Evolutionary conservation across 2,329 filamentous ascomycete genomes (phyloP), one percentile per base, ranked within the genome.

Genomic region (Monosporascus sp.): DNA sequence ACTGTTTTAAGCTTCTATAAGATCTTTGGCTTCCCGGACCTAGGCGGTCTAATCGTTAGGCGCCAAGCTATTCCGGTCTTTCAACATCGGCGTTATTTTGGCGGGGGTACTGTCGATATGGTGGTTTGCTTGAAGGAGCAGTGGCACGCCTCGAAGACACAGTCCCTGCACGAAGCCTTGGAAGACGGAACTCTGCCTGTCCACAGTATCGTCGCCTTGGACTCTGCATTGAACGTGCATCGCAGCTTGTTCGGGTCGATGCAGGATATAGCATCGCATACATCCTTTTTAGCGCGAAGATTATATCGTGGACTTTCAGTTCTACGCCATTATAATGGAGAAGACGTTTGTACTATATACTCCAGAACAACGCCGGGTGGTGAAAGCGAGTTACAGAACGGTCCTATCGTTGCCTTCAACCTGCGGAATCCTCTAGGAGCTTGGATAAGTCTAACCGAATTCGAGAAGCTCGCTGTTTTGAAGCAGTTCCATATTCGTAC

Each of bases 1-100:
- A 87, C 84, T 0, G 88, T 90, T 0, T 65, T 97, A 43, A 97
- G 92, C 69, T 85, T 97, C 58, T 95, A 97, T 74, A 99, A 97
- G 69, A 92, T 97, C n/a, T 97, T 97, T 68, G 93, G 94, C 1
- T 97, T 97, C 59, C 93, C 93, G 0, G 90, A 97, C 66, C 76
- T 97, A 2, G 93, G 93, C 2, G 91, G 86, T 1, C 72, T 99
- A 54, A 84, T 97, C 31, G 84, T 97, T 14, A 84, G 88, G 43
- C 91, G 89, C 61, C 78, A 82, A 35, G 82, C 88, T 14, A 83
- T 81, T 7, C 68, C 78, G 40, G 66, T 87, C 3, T 85, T 96
- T 47, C 74, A 80, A 35, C 75, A 77, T 43, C 82, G 91, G 55
- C 85, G 76, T 57, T 99, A 95, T 64, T 99, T 99, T 71, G 93